Evolutionary conservation across 805 yeast genomes (phyloP).

Genomic region (Barnettozyma sp.): DNA sequence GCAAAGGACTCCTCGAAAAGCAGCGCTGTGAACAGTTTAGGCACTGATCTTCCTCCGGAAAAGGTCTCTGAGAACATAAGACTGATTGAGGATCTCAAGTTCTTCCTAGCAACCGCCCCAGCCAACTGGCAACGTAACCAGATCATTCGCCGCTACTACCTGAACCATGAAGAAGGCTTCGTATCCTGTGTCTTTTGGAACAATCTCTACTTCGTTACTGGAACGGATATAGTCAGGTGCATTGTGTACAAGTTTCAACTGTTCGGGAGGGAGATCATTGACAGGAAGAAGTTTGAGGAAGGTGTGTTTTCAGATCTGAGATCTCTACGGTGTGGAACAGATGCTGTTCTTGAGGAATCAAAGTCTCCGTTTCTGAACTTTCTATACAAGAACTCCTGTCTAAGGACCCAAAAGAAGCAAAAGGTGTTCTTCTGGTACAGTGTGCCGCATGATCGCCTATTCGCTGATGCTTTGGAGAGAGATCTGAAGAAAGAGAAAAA

Average conservation of each 20-base stretch:
- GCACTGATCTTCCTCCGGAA: conserved; percentile 14
- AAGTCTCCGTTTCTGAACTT: conserved; percentile 79
- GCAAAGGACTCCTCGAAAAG: not conserved
- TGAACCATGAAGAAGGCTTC: conserved; percentile 85
- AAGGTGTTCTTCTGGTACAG: conserved; percentile 96
- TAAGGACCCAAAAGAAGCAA: conserved; percentile 93
- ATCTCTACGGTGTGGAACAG: conserved; percentile 75
- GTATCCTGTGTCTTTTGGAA: conserved; percentile 93
- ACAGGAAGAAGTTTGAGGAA: conserved; percentile 93
- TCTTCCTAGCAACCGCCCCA: conserved; percentile 89
- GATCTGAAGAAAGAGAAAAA: conserved; percentile 74
- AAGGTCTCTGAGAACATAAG: conserved; percentile 47
- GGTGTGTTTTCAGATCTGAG: conserved; percentile 91
- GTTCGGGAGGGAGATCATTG: conserved; percentile 78
- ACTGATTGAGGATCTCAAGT: conserved; percentile 70
- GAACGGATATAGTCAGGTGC: conserved; percentile 93
- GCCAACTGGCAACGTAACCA: conserved; percentile 90
- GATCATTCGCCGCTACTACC: conserved; percentile 74
- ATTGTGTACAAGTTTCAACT: conserved; percentile 82
- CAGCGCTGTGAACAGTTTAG: too few species aligned
- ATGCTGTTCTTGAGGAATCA: conserved; percentile 84
- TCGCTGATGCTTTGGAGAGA: conserved; percentile 89
- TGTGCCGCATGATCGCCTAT: conserved; percentile 87
- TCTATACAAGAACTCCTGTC: conserved; percentile 76
- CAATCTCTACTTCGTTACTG: conserved; percentile 81